Conservation (phyloP, 2,329 filamentous ascomycete species). For the Pseudocercospora fijiensis region DNA sequence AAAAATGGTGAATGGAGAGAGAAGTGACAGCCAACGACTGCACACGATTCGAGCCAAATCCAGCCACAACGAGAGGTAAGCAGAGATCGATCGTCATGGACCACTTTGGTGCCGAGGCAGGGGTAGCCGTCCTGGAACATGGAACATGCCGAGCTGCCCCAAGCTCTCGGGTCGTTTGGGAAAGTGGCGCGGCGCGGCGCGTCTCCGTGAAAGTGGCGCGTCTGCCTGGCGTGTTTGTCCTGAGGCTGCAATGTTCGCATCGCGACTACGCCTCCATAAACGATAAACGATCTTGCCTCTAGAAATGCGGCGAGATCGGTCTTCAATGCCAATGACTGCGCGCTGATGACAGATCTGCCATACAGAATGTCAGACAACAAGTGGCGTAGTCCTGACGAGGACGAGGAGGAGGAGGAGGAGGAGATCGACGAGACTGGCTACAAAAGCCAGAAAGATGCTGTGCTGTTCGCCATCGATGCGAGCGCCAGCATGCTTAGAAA, state of each 20-base stretch:
- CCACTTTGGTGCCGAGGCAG: not conserved
- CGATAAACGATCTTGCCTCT: not conserved
- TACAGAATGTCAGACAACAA: slow-evolving; percentile 28
- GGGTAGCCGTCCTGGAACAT: not conserved
- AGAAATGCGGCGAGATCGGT: not conserved
- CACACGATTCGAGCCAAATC: not conserved
- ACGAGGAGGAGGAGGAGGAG: slow-evolving; percentile 68
- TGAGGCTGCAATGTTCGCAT: too few species aligned
- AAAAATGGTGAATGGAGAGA: not conserved
- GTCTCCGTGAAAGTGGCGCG: not conserved
- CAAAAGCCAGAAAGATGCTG: slow-evolving; percentile 91
- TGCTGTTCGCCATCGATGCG: slow-evolving; percentile 92
- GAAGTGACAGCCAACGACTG: too few species aligned
- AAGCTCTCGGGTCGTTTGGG: not conserved
- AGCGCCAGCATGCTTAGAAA: slow-evolving; percentile 78
- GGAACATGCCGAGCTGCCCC: not conserved
- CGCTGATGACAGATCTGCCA: slow-evolving; percentile 11
- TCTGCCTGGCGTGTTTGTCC: not conserved
- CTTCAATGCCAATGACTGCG: not conserved
- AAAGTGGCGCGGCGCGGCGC: not conserved
- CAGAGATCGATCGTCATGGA: slow-evolving; percentile 4
- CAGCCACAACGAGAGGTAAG: not conserved
- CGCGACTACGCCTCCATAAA: not conserved
- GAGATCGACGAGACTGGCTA: slow-evolving; percentile 71
- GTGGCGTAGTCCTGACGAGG: slow-evolving; percentile 44